Conservation (phyloP, 495 filamentous ascomycete species). For the Cenococcum geophilum region DNA sequence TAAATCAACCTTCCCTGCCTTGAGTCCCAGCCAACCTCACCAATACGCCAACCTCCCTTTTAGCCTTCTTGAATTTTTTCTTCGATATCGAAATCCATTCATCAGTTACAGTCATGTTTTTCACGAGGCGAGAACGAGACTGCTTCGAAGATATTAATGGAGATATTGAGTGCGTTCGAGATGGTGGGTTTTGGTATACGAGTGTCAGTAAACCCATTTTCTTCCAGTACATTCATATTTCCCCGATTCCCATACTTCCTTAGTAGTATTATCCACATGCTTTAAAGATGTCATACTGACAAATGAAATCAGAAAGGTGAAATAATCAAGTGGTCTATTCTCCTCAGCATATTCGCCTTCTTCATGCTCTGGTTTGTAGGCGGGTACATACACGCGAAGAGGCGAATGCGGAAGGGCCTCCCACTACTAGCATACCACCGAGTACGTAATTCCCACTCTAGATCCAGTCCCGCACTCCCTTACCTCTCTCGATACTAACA, state of each 20-base stretch:
- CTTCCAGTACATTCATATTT: background rate
- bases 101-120: conserved; percentile 1
- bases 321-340: conserved; percentile 63
- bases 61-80: background rate
- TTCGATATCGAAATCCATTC: background rate
- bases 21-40: background rate
- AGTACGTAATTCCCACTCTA: conserved; percentile 38
- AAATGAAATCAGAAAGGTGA: conserved; percentile 45
- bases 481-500: background rate
- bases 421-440: conserved; percentile 61
- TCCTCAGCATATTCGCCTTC: conserved; percentile 47
- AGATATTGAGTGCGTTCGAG: background rate
- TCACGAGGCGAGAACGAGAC: background rate
- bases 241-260: background rate
- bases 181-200: conserved; percentile 3
- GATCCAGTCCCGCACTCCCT: background rate
- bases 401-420: conserved; percentile 54
- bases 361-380: conserved; percentile 52
- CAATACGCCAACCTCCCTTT: background rate
- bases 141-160: conserved; percentile 2
- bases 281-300: conserved; percentile 7
- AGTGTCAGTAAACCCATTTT: background rate
- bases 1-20: background rate
- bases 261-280: background rate
- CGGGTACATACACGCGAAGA: conserved; percentile 58